Evolutionary conservation across 257 asterid genomes (phyloP).

Genomic region (Nicotiana knightiana): DNA sequence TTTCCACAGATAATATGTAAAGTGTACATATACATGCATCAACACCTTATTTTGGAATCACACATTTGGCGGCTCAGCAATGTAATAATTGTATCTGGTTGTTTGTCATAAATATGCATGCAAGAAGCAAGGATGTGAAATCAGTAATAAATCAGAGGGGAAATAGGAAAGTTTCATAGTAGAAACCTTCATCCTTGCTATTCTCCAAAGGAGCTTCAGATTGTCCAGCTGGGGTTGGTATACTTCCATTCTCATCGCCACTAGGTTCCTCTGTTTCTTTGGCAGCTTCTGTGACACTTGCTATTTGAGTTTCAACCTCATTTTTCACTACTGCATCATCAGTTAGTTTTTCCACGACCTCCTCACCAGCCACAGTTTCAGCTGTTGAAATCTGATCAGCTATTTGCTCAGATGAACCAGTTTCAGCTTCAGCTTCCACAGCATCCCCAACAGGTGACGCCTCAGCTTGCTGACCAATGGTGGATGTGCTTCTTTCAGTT

Average conservation of each 20-base stretch:
- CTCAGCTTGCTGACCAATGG: constrained; percentile 26
- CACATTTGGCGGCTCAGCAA: not conserved
- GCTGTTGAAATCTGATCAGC: constrained; percentile 23
- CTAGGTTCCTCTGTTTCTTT: constrained; percentile 34
- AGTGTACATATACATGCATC: not conserved
- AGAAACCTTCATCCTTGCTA: constrained; percentile 39
- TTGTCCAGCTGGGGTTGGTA: constrained; percentile 31
- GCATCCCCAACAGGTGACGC: constrained; percentile 35
- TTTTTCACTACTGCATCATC: constrained; percentile 23
- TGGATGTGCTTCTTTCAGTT: constrained; percentile 26
- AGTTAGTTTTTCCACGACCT: constrained; percentile 16
- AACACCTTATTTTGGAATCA: constrained; percentile 5
- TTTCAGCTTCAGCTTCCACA: constrained; percentile 25
- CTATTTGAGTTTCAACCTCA: constrained; percentile 24
- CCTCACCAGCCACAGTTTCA: constrained; percentile 17
- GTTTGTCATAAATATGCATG: not conserved
- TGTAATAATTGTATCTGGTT: not conserved
- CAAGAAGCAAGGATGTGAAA: not conserved
- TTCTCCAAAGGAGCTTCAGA: constrained; percentile 20
- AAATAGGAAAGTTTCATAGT: constrained; percentile 10
- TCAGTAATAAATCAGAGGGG: not conserved
- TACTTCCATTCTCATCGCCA: constrained; percentile 21
- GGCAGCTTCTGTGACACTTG: constrained; percentile 5
- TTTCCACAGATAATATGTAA: not conserved
- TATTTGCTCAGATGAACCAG: constrained; percentile 23